A percentile compares a stretch with the other conserved stretches of the same genome.
Evolutionary conservation across 345 rosid genomes (phyloP).

Genomic region (Turritis glabra): DNA sequence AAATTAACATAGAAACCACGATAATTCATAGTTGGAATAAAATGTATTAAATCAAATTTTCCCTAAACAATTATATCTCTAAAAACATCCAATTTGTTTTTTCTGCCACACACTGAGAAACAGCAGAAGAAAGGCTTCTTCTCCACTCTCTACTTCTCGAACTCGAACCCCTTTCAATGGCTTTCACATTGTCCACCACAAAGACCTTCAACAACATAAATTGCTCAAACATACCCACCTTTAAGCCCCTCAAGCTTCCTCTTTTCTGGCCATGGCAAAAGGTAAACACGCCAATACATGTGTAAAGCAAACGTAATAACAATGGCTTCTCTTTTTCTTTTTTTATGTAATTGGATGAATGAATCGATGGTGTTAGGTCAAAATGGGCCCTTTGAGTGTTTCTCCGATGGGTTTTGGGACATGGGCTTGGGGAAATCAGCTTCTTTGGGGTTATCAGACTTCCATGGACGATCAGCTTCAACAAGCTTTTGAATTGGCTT

Average conservation of each 20-base stretch:
- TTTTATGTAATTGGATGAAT: not conserved
- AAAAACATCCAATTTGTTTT: not conserved
- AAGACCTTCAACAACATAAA: conserved; percentile 38
- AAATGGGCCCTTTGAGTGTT: conserved; percentile 81
- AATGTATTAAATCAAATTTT: not conserved
- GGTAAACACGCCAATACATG: conserved; percentile 32
- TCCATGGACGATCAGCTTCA: conserved; percentile 88
- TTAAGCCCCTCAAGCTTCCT: conserved; percentile 67
- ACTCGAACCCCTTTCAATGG: conserved; percentile 38
- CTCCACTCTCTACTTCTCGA: not conserved
- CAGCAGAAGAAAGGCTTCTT: not conserved
- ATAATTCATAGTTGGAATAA: no score
- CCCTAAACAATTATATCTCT: not conserved
- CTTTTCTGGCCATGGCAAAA: conserved; percentile 91
- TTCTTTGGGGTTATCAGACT: conserved; percentile 84
- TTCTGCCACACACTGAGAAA: conserved; percentile 24
- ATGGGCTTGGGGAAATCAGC: conserved; percentile 99
- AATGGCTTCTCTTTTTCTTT: not conserved
- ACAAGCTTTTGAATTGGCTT: conserved; percentile 69
- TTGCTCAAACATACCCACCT: conserved; percentile 43
- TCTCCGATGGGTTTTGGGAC: conserved; percentile 98
- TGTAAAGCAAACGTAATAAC: not conserved
- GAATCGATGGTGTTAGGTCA: conserved; percentile 46
- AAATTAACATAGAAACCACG: no score
- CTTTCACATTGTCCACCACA: conserved; percentile 42